Conservation (phyloP, 805 yeast genomes). For the Myxozyma lipomycoides region DNA sequence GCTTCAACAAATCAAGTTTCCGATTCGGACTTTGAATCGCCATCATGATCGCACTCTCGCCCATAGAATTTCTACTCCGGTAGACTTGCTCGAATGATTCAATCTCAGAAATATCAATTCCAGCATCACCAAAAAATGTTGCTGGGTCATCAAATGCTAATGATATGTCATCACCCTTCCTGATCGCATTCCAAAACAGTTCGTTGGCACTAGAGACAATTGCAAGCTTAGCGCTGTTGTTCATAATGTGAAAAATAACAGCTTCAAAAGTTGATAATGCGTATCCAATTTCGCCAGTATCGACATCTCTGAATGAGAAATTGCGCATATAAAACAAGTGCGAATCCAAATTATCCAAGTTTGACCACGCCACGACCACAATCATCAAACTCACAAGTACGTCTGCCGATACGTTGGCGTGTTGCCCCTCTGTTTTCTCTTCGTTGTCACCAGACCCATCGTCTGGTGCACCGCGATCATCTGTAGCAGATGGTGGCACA, state of each 20-base stretch:
- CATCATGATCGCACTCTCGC: slow-evolving; percentile 68
- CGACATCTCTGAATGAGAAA: slow-evolving; percentile 50
- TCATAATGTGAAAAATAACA: slow-evolving; percentile 60
- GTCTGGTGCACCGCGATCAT: slow-evolving; percentile 13
- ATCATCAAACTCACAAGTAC: slow-evolving; percentile 46
- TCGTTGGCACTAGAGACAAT: slow-evolving; percentile 47
- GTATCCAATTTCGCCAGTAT: slow-evolving; percentile 65
- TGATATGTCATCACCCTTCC: slow-evolving; percentile 21
- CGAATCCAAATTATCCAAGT: slow-evolving; percentile 53
- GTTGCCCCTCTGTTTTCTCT: slow-evolving; percentile 3
- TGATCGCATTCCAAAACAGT: slow-evolving; percentile 52
- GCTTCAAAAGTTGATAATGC: slow-evolving; percentile 82
- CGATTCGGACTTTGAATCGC: slow-evolving; percentile 47
- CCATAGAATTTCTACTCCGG: slow-evolving; percentile 36
- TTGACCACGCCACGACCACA: slow-evolving; percentile 58
- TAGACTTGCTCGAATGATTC: slow-evolving; percentile 25
- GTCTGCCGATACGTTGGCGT: slow-evolving; percentile 27
- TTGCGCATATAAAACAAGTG: slow-evolving; percentile 63
- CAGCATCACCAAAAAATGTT: slow-evolving; percentile 12
- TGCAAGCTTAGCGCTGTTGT: slow-evolving; percentile 42
- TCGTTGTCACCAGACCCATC: slow-evolving; percentile 3
- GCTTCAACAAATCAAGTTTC: slow-evolving; percentile 45
- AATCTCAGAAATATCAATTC: slow-evolving; percentile 24
- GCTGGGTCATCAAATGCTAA: slow-evolving; percentile 21
- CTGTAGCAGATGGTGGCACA: slow-evolving; percentile 28